Base-by-base conservation (phyloP, 305 asterid species). In the Solanum hybrid region DNA sequence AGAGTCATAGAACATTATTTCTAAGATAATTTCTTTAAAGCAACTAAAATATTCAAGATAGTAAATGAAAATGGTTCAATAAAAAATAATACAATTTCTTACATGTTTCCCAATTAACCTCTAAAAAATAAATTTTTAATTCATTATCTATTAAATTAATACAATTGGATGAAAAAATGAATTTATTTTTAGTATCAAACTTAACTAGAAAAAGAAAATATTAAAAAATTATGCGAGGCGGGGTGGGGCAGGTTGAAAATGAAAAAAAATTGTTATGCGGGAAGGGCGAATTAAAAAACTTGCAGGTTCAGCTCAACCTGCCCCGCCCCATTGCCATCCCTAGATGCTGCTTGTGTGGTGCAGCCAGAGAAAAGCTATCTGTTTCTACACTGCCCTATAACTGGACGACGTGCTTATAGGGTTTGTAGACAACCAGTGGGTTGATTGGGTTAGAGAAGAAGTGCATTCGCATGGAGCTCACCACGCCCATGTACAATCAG, bases 251-350 rank as follows among this genome's bases (percentile, higher is more conserved):
- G 60, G 22, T 46, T 46, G 64, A 46, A 14, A 51, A 51, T 51
- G 64, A 51, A 16, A 51, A 46, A 51, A 0, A 51, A 14, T 51
- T 51, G 64, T 51, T 51, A 51, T 51, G 1, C 22, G 8, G 22
- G 64, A 0, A 51, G 7, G 64, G 64, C 0, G 8, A 5, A 51
- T 51, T 51, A 51, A 14, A 51, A 14, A 14, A 0, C 0, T 51
- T 51, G 71, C 27, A 0, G 2, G 71, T 60, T 60, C 0, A 60
- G 71, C 71, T 60, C 26, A 60, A 60, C 71, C 26, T 60, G 0
- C 71, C 71, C 71, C 5, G 24, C 69, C 26, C 71, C 71, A 60
- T 60, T 60, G 71, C 26, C 71, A 60, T 60, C 71, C 11, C 69
- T 56, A 60, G 71, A 60, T 60, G 72, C 1, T 64, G 14, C 9